Evolutionary conservation across 208 protist genomes (phyloP), one percentile per base, ranked within the genome.

Genomic region (Sergeia podlipaevii): DNA sequence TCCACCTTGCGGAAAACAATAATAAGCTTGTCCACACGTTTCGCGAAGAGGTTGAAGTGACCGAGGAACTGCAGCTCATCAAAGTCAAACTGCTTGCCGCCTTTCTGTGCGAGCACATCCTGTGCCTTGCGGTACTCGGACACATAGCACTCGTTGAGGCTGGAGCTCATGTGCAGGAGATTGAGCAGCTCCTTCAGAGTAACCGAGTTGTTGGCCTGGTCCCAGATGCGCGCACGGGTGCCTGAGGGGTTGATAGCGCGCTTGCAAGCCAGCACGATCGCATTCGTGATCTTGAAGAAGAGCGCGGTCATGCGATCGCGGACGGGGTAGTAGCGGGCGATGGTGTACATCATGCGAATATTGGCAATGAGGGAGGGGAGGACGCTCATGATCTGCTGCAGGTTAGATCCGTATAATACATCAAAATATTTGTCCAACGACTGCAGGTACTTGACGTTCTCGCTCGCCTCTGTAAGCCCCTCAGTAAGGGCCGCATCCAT

Each of bases 391-490:
- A 99, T 98, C 39, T 91, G 71, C 37, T 70, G 62, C 55, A 97
- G 93, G 49, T 88, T 85, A 49, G 83, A 91, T 20, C 56, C 72
- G 78, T 98, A 98, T 36, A 99, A 80, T 68, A 98, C 96, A 76
- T 98, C 93, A 65, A 98, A 91, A 70, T 97, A 97, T 62, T 95
- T 96, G 58, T 98, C 93, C 41, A 99, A 70, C 11, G 91, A 97
- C 33, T 87, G 85, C 50, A 99, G 82, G 73, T 98, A 99, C 74
- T 97, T 96, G 28, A 98, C 89, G 65, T 98, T 99, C 68, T 99
- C 98, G 65, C 98, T 98, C 10, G 98, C 97, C 86, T 99, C 97
- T 32, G 97, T 91, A n/a, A 96, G 60, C 21, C 82, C 91, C 47
- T 99, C 97, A 2, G 93, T 98, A 28, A 99, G 75, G 20, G 47